Percentiles rank a stretch among this genome's conserved stretches.
phyloP scores from a whole-genome alignment of 2,329 filamentous ascomycete species.

The Laburnicola sp. region DNA sequence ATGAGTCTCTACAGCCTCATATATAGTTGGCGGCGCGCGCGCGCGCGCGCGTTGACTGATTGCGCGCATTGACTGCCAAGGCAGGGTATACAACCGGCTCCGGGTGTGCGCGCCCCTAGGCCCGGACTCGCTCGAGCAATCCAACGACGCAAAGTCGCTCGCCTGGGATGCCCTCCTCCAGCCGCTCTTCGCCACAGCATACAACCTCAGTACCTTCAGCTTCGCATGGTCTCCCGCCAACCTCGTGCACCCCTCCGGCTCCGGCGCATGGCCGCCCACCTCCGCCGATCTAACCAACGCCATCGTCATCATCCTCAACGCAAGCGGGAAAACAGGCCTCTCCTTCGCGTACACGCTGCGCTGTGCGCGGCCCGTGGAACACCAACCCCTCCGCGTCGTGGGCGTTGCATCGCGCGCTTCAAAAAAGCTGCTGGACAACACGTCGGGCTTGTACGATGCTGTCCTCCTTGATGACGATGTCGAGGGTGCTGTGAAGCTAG shows the following conservation, averaged over 20 bases:
- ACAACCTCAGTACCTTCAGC: slow-evolving; percentile 21
- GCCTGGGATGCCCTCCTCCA: slow-evolving; percentile 26
- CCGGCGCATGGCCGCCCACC: slow-evolving; percentile 20
- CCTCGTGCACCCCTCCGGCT: slow-evolving; percentile 20
- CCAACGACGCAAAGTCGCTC: slow-evolving; percentile 9
- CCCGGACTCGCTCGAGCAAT: slow-evolving; percentile 5
- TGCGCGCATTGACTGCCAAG: too few species aligned
- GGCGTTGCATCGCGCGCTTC: slow-evolving; percentile 25
- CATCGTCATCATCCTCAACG: slow-evolving; percentile 25
- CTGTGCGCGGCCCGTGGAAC: slow-evolving; percentile 19
- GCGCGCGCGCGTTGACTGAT: too few species aligned
- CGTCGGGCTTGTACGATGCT: slow-evolving; percentile 25
- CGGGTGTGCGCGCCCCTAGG: slow-evolving; percentile 14
- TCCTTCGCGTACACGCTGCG: slow-evolving; percentile 24
- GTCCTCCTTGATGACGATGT: slow-evolving; percentile 19
- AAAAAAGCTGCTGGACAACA: slow-evolving; percentile 9
- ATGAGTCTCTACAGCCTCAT: too few species aligned
- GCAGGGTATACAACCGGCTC: slow-evolving; percentile 50
- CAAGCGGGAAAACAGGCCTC: slow-evolving; percentile 27
- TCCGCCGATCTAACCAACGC: slow-evolving; percentile 23
- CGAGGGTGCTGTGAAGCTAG: not conserved
- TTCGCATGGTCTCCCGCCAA: slow-evolving; percentile 24
- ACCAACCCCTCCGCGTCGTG: slow-evolving; percentile 22
- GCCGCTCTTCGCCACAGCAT: slow-evolving; percentile 21
- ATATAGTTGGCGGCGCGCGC: too few species aligned